Evolutionary conservation across 83 land plant species (phyloP).

Genomic region (Picea abies): DNA sequence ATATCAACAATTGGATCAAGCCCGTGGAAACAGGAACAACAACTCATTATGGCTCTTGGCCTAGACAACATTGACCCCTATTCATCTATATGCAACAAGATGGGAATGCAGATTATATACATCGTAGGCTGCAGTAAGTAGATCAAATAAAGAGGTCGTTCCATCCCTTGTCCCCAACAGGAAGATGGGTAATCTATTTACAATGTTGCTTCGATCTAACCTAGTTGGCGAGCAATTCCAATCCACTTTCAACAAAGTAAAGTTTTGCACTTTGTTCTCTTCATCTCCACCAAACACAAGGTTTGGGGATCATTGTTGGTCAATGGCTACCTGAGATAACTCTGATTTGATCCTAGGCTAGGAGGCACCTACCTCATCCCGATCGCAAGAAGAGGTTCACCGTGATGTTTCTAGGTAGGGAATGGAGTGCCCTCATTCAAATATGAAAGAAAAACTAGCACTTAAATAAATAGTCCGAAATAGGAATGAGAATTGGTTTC

Average conservation of each 20-base stretch:
- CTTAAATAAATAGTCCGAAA: no score
- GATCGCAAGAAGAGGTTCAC: not conserved
- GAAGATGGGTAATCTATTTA: not conserved
- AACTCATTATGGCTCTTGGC: not conserved
- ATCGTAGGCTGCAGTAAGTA: not conserved
- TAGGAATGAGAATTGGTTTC: no score
- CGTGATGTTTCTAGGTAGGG: conserved; percentile 1
- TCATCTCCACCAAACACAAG: no score
- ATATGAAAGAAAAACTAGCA: no score
- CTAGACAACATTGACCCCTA: not conserved
- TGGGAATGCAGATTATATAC: not conserved
- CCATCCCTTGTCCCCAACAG: not conserved
- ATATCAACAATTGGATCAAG: not conserved
- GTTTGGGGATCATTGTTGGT: no score
- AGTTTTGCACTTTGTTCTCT: no score
- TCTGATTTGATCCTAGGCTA: no score
- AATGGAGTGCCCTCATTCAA: not conserved
- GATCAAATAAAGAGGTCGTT: not conserved
- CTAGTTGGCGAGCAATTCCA: not conserved
- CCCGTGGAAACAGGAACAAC: not conserved
- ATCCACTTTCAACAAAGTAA: not conserved
- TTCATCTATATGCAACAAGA: not conserved
- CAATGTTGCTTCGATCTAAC: not conserved
- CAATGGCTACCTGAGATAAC: no score
- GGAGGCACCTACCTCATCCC: conserved; percentile 2